phyloP scores from a whole-genome alignment of 2,329 filamentous ascomycete species.

The Diaporthe sp. region DNA sequence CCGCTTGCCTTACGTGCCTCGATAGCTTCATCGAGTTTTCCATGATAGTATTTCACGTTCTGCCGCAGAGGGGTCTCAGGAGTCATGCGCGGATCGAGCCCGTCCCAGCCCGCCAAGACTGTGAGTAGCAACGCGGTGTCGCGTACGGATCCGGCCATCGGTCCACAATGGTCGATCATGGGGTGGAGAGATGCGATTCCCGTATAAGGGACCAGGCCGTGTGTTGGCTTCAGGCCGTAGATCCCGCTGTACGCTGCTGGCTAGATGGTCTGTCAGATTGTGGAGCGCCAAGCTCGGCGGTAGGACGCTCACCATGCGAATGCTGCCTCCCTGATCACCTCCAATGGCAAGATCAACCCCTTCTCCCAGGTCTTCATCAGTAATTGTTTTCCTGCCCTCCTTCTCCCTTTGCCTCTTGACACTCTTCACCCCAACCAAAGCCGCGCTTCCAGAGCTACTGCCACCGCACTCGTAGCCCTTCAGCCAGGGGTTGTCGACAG shows the following conservation, averaged over 20 bases:
- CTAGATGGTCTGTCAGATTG: constrained; percentile 1
- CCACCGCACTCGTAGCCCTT: constrained; percentile 36
- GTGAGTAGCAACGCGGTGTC: constrained; percentile 54
- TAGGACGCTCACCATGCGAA: constrained; percentile 42
- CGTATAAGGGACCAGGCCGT: constrained; percentile 61
- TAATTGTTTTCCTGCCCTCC: constrained; percentile 14
- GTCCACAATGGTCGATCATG: constrained; percentile 56
- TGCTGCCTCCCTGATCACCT: constrained; percentile 51
- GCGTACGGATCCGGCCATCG: constrained; percentile 53
- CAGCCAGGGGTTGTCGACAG: constrained; percentile 37
- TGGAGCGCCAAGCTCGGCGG: background rate
- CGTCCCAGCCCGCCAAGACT: constrained; percentile 58
- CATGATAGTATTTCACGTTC: constrained; percentile 46
- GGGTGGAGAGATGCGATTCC: constrained; percentile 53
- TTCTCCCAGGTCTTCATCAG: constrained; percentile 37
- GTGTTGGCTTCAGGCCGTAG: constrained; percentile 58
- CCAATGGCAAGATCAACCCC: constrained; percentile 49
- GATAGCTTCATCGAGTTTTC: constrained; percentile 40
- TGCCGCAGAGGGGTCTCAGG: constrained; percentile 49
- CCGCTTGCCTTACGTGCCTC: constrained; percentile 35
- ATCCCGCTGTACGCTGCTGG: constrained; percentile 52
- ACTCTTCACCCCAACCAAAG: constrained; percentile 41
- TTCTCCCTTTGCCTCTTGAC: constrained; percentile 33
- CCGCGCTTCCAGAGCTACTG: constrained; percentile 48
- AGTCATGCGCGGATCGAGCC: constrained; percentile 55